Evolutionary conservation across 2,329 filamentous ascomycete genomes (phyloP), one percentile per base, ranked within the genome.

Genomic region (Dothiorella sarmentorum): DNA sequence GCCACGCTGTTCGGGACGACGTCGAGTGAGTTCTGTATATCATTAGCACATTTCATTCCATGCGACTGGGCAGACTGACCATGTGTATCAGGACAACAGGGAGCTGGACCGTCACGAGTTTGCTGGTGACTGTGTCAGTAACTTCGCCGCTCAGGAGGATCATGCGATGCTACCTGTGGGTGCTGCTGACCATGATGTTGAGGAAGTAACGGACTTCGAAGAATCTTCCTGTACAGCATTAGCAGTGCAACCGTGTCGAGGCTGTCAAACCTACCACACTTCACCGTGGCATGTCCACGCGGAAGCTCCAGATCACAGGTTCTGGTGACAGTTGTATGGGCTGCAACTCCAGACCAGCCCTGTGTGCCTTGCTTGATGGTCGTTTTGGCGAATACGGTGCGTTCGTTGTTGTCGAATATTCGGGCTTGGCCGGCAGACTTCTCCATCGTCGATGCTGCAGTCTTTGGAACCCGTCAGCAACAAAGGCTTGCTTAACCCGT

Each of bases 171-270:
- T 35, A 76, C 74, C 73, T 75, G 62, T 76, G 76, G 13, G 75
- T 69, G 22, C 74, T 72, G 43, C 73, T 70, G n/a, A 78, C 73
- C 18, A 77, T 71, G 17, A 82, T 71, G 59, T 81, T 82, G 20
- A 83, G 69, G 59, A 83, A 82, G 64, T 80, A 82, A 18, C 80
- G 75, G 15, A 83, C 79, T 68, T 82, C 81, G 59, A 83, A 82
- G 64, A 78, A 82, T 66, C 82, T 80, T 18, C 80, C 77, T 73
- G 11, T 20, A 29, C 5, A 29, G n/a, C 59, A 4, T 26, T n/a
- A 9, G 33, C n/a, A 65, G 3, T 17, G 18, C 20, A 4, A 18
- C 11, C 4, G n/a, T 7, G 9, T 27, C 33, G 24, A 7, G 4
- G n/a, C 35, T 11, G 61, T 63, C 33, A 56, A 63, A 62, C 70